phyloP scores from a whole-genome alignment of 2,329 filamentous ascomycete genomes.

The Kalmusia sp. region DNA sequence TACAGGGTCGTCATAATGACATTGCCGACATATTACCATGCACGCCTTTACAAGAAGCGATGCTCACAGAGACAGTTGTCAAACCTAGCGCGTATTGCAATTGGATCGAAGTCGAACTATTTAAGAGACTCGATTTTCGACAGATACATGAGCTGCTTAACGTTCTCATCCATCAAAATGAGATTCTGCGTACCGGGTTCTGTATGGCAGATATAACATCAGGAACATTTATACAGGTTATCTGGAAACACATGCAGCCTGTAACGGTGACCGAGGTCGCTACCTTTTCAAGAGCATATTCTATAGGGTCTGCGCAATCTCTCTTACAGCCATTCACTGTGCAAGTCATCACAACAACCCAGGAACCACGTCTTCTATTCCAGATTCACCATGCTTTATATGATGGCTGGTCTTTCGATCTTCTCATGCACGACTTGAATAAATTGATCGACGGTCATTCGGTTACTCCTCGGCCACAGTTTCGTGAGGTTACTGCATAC shows the following conservation, averaged over 20 bases:
- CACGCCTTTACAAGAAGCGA: constrained; percentile 77
- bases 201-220: constrained; percentile 49
- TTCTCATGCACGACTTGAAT: constrained; percentile 73
- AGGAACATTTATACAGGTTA: constrained; percentile 65
- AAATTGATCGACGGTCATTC: constrained; percentile 52
- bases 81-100: constrained; percentile 76
- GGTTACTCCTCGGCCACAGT: constrained; percentile 60
- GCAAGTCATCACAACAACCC: constrained; percentile 55
- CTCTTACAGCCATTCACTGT: constrained; percentile 68
- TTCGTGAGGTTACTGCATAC: constrained; percentile 64
- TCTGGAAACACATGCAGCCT: constrained; percentile 63
- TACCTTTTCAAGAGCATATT: constrained; percentile 49
- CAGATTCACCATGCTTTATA: constrained; percentile 84
- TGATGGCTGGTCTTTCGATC: constrained; percentile 91
- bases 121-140: constrained; percentile 34
- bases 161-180: constrained; percentile 55
- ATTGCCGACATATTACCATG: constrained; percentile 61
- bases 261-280: constrained; percentile 55
- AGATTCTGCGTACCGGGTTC: constrained; percentile 79
- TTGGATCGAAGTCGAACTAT: constrained; percentile 71
- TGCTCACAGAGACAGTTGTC: constrained; percentile 76
- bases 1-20: constrained; percentile 13
- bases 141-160: constrained; percentile 49
- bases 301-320: constrained; percentile 43
- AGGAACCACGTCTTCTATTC: constrained; percentile 45